Evolutionary conservation across 2,329 filamentous ascomycete species (phyloP), one percentile per base, ranked within the genome.

Genomic region (Aspergillus nomiae): DNA sequence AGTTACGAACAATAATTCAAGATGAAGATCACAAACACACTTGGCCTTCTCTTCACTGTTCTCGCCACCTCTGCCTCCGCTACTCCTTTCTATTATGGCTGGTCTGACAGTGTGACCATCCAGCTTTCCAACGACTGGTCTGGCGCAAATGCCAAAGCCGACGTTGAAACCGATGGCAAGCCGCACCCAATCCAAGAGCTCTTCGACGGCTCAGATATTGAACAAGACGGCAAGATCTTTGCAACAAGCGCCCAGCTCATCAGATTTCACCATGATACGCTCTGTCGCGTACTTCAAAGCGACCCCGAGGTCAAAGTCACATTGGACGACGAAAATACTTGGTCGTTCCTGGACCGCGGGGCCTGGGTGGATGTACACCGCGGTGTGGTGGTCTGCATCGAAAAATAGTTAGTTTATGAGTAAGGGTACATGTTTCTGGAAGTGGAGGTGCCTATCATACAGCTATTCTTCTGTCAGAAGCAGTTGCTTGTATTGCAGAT

Each of bases 91-190:
- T 55, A 30, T 12, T 9, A 56, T 9, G n/a, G 14, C 4, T 56
- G 36, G 36, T 24, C 32, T 3, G 54, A 56, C 8, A 45, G 12
- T 1, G 54, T 43, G 34, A 45, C 36, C 26, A 11, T 56, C 9
- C 36, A 56, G 30, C 54, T 56, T 24, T 30, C 54, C 36, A 56
- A 56, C 16, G 54, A 56, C 24, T 56, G 54, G 54, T 56, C 54
- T 30, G 54, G 54, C 2, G 19, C 1, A 16, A 7, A 45, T 14
- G 54, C 34, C 9, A n/a, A 56, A 56, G 54, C 54, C 36, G 3
- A 19, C 5, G 36, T 56, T 2, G 4, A 24, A 26, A 24, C 26
- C 6, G 54, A 56, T n/a, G 34, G 54, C 36, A 56, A 21, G 21
- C 36, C 9, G 4, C 24, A 56, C 14, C 11, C 36, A 14, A 56